Evolutionary conservation across 306 rosid genomes (phyloP).

Genomic region (Lithocarpus polystachyus): DNA sequence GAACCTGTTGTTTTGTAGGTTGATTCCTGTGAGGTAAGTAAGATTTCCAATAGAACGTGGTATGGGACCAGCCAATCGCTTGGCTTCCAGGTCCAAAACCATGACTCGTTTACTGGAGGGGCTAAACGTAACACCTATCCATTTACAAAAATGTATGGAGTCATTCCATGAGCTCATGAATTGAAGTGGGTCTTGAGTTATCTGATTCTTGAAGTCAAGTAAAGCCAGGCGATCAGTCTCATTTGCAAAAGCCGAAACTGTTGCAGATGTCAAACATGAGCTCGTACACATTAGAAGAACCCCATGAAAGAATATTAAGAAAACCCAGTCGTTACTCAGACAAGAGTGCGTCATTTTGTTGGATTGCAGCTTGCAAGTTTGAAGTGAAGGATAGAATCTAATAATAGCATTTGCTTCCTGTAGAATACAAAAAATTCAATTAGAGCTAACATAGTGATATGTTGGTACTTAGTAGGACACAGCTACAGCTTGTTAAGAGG

Average conservation of each 20-base stretch:
- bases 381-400: too few relatives aligned
- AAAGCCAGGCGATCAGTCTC: slow-evolving; percentile 32
- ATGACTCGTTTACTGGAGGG: slow-evolving; percentile 17
- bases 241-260: background rate
- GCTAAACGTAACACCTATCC: slow-evolving; percentile 37
- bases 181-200: slow-evolving; percentile 25
- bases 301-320: background rate
- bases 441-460: too few relatives aligned
- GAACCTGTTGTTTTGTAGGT: slow-evolving; percentile 19
- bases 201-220: slow-evolving; percentile 27
- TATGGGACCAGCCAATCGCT: slow-evolving; percentile 19
- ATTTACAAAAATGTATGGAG: slow-evolving; percentile 30
- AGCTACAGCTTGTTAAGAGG: too few relatives aligned
- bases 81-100: slow-evolving; percentile 16
- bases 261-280: background rate
- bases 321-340: background rate
- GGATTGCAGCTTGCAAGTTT: too few relatives aligned
- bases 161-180: slow-evolving; percentile 42
- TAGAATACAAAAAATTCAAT: too few relatives aligned
- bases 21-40: slow-evolving; percentile 28
- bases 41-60: slow-evolving; percentile 41
- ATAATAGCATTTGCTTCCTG: too few relatives aligned
- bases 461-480: too few relatives aligned
- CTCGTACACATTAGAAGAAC: slow-evolving; percentile 8
- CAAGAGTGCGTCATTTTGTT: background rate